Base-by-base conservation (phyloP, 2,329 filamentous ascomycete genomes). In the Camptophora hylomeconis region DNA sequence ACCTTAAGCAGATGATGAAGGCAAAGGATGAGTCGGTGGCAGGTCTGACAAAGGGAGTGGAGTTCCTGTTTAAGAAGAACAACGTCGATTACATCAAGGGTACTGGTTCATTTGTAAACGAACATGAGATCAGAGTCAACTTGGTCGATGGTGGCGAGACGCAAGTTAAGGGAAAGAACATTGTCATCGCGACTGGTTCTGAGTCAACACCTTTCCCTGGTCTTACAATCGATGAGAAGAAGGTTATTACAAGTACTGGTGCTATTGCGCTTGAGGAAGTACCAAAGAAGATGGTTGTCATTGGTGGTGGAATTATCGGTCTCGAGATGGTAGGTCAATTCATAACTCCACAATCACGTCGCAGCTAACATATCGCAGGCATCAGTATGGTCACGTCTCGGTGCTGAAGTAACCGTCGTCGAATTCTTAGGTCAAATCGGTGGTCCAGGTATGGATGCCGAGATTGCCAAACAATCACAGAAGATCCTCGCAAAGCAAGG, bases 41-140 rank as follows among this genome's bases (percentile, higher is more conserved):
- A 21, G 75, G 84, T 27, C 65, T 98, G 44, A 98, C 89, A 44
- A 95, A 95, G 69, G 89, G 89, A 56, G 80, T 98, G 43, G 89
- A 98, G 61, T 98, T 87, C 56, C 68, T 98, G 40, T 79, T 98
- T 63, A 95, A 95, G 76, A 95, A 98, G 72, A 98, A 98, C 65
- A 82, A 83, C 41, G 89, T 94, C 44, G 84, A 95, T 56, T 98
- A 95, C 61, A 70, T 95, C 64, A 94, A 94, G 68, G 89, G 89
- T 46, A 75, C 82, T 28, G 87, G 79, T 45, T 69, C 81, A 25
- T 92, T 95, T 54, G 69, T 77, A 48, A 81, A 81, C 56, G 81
- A 92, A 61, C 74, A 94, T 63, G 87, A 89, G 48, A 63, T 98
- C 59, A 86, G 83, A 60, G 82, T 98, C 47, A 77, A 80, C 51